Evolutionary conservation across 2,329 filamentous ascomycete species (phyloP).

Genomic region (Hypomyces perniciosus): DNA sequence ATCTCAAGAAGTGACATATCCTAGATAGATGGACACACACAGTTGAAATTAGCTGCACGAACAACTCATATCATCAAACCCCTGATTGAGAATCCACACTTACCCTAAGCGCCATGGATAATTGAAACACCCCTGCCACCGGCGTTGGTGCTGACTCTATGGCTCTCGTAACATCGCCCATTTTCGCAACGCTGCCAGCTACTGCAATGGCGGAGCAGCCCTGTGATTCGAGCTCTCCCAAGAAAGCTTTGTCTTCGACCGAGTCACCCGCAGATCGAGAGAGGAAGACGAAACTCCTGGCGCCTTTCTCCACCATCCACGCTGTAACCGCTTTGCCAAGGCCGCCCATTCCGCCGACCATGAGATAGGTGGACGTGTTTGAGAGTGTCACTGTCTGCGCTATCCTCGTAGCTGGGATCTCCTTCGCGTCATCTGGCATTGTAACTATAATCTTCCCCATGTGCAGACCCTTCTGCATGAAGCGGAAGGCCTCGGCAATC

Average conservation of each 20-base stretch:
- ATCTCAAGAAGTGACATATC: slow-evolving; percentile 21
- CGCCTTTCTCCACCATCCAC: slow-evolving; percentile 19
- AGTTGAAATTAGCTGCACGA: not conserved
- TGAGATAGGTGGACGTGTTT: slow-evolving; percentile 13
- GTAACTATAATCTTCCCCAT: slow-evolving; percentile 16
- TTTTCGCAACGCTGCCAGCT: slow-evolving; percentile 8
- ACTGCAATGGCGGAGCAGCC: slow-evolving; percentile 18
- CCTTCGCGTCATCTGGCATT: slow-evolving; percentile 9
- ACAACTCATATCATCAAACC: not conserved
- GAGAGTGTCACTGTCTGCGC: slow-evolving; percentile 2
- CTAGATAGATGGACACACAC: not conserved
- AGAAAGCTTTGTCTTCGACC: slow-evolving; percentile 5
- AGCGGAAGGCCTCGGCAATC: slow-evolving; percentile 14
- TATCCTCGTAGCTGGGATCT: not conserved
- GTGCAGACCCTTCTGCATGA: slow-evolving; percentile 16
- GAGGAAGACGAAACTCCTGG: slow-evolving; percentile 21
- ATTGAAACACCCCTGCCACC: slow-evolving; percentile 32
- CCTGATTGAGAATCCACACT: not conserved
- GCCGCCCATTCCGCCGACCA: slow-evolving; percentile 19
- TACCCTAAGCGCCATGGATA: slow-evolving; percentile 28
- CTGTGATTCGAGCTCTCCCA: slow-evolving; percentile 16
- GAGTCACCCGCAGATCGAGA: slow-evolving; percentile 11
- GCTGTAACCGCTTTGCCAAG: slow-evolving; percentile 14
- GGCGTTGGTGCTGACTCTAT: slow-evolving; percentile 15
- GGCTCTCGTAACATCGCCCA: slow-evolving; percentile 10